Conservation (phyloP, 257 asterid species). For the Eucommia ulmoides region DNA sequence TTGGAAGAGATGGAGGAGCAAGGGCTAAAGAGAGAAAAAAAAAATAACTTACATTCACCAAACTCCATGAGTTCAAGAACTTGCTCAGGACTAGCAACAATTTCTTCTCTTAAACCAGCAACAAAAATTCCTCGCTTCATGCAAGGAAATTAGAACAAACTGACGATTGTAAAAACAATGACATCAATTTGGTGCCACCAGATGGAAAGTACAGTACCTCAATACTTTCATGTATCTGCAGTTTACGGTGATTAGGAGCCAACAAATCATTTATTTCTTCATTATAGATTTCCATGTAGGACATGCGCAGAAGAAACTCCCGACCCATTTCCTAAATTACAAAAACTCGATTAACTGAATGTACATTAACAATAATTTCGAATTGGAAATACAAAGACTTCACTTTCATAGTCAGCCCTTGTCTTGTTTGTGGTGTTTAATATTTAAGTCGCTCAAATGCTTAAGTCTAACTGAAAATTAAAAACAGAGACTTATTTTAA, state of each 20-base stretch:
- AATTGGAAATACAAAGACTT: neutral
- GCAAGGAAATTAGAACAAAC: slow-evolving; percentile 1
- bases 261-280: slow-evolving; percentile 93
- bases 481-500: no score
- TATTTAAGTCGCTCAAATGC: neutral
- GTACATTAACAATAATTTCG: neutral
- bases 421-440: neutral
- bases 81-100: slow-evolving; percentile 86
- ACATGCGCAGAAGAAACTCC: slow-evolving; percentile 93
- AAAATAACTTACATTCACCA: slow-evolving; percentile 69
- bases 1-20: neutral
- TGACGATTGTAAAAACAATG: slow-evolving; percentile 1
- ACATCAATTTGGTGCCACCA: slow-evolving; percentile 1
- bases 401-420: neutral
- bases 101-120: slow-evolving; percentile 92
- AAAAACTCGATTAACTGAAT: slow-evolving; percentile 9
- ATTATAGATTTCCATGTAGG: slow-evolving; percentile 91
- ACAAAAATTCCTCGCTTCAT: slow-evolving; percentile 91
- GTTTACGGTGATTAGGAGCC: slow-evolving; percentile 85
- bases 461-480: no score
- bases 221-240: slow-evolving; percentile 88
- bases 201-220: slow-evolving; percentile 40
- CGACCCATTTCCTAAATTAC: slow-evolving; percentile 51
- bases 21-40: neutral
- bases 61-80: slow-evolving; percentile 74